Conservation (phyloP, 345 rosid genomes). For the Pugionium cornutum region DNA sequence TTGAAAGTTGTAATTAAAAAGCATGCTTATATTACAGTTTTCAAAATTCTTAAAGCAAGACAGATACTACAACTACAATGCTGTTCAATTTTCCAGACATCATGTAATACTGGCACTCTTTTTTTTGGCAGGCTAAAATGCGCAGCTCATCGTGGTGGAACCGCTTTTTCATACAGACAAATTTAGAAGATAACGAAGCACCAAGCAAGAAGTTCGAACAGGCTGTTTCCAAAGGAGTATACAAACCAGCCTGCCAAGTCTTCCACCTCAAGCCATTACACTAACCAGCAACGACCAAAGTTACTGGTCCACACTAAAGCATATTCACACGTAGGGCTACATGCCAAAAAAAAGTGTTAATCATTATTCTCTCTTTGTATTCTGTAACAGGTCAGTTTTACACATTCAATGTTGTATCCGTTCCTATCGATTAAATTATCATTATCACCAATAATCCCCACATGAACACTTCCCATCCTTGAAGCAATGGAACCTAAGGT, state of each 20-base stretch:
- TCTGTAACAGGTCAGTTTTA: conserved; percentile 37
- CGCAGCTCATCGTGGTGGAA: conserved; percentile 78
- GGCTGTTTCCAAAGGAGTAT: conserved; percentile 60
- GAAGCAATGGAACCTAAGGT: conserved; percentile 76
- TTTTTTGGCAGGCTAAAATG: conserved; percentile 57
- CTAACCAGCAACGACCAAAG: conserved; percentile 34
- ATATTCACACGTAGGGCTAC: conserved; percentile 39
- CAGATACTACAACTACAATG: conserved; percentile 8
- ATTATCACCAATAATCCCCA: conserved; percentile 75
- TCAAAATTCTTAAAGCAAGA: conserved; percentile 7
- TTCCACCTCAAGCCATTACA: conserved; percentile 82
- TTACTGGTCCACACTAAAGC: conserved; percentile 26
- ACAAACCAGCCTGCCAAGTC: conserved; percentile 77
- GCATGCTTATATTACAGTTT: neutral
- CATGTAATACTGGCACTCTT: neutral
- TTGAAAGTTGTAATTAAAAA: conserved; percentile 31
- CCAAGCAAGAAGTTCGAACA: conserved; percentile 66
- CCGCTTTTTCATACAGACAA: conserved; percentile 61
- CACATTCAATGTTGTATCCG: conserved; percentile 35
- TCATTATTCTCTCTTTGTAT: conserved; percentile 40
- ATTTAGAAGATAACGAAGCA: conserved; percentile 64
- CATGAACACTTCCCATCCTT: conserved; percentile 60
- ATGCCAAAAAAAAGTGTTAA: conserved; percentile 22
- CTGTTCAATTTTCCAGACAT: too few species aligned
- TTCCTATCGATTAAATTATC: conserved; percentile 34